These are phyloP conservation scores for Paramecium pentaurelia DNA, from an alignment of 73 alveolate genomes.

Conservation along the genomic window DNA sequence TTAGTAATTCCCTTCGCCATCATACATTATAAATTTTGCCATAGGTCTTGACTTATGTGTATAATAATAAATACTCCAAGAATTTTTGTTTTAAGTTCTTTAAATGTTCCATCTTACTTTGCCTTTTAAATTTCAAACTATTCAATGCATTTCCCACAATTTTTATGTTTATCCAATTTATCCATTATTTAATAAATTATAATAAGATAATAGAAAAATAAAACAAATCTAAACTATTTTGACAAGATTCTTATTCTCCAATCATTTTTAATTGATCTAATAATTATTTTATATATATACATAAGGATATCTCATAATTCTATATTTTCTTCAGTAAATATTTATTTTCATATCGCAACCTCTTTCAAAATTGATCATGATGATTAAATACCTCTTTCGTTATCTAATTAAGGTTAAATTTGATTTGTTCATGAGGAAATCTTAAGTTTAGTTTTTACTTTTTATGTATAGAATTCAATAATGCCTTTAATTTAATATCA, in stretches of 20 bases:
- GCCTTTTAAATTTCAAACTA: background rate
- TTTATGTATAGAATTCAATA: background rate
- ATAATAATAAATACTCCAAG: background rate
- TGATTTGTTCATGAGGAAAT: background rate
- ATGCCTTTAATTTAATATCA: background rate
- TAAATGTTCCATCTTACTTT: background rate
- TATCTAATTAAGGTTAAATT: no score
- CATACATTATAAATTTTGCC: slow-evolving; percentile 28
- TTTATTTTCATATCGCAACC: no score
- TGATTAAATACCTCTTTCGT: no score
- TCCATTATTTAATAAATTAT: background rate
- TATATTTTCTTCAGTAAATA: no score
- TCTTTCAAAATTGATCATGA: no score
- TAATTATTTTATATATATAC: no score
- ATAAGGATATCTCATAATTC: no score
- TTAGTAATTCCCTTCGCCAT: slow-evolving; percentile 21
- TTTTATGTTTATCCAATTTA: background rate
- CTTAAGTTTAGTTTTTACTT: background rate
- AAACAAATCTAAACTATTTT: no score
- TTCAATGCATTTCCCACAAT: background rate
- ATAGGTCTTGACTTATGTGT: background rate
- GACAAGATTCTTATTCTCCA: no score
- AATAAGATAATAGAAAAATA: background rate
- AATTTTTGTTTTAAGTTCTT: background rate
- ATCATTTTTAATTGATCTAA: no score